phyloP scores from a whole-genome alignment of 1,139 yeast species.

The Debaryomycetaceae sp. region DNA sequence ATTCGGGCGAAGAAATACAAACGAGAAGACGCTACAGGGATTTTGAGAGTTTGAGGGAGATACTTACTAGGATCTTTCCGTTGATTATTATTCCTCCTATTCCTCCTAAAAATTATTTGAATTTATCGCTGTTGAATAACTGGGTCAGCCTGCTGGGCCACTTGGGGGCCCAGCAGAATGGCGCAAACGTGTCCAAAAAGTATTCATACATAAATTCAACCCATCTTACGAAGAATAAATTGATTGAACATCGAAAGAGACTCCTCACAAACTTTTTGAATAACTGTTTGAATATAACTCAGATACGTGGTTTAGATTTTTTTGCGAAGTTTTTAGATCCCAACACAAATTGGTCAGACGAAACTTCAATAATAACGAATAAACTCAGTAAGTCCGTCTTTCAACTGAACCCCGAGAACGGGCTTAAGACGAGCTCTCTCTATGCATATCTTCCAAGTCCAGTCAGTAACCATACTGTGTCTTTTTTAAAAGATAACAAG shows the following conservation, averaged over 20 bases:
- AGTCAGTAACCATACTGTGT: slow-evolving; percentile 29
- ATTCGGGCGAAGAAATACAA: slow-evolving; percentile 44
- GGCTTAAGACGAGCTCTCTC: slow-evolving; percentile 50
- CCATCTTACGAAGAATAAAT: slow-evolving; percentile 38
- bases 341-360: slow-evolving; percentile 71
- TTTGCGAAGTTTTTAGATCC: slow-evolving; percentile 83
- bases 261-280: slow-evolving; percentile 75
- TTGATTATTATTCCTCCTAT: slow-evolving; percentile 86
- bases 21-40: slow-evolving; percentile 89
- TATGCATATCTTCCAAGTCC: slow-evolving; percentile 69
- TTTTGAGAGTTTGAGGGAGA: slow-evolving; percentile 75
- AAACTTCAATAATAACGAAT: slow-evolving; percentile 34
- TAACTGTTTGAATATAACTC: slow-evolving; percentile 61
- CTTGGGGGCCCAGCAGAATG: slow-evolving; percentile 2
- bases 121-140: slow-evolving; percentile 35
- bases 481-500: slow-evolving; percentile 34
- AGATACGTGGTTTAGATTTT: slow-evolving; percentile 56
- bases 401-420: slow-evolving; percentile 56
- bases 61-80: slow-evolving; percentile 73
- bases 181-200: slow-evolving; percentile 9
- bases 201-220: slow-evolving; percentile 44
- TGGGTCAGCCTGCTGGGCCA: slow-evolving; percentile 18
- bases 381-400: slow-evolving; percentile 44
- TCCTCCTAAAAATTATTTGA: slow-evolving; percentile 78
- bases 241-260: slow-evolving; percentile 67